These are phyloP conservation scores for Hyphodiscus sp. DNA, from an alignment of 2,329 filamentous ascomycete genomes.

Conservation along the genomic window DNA sequence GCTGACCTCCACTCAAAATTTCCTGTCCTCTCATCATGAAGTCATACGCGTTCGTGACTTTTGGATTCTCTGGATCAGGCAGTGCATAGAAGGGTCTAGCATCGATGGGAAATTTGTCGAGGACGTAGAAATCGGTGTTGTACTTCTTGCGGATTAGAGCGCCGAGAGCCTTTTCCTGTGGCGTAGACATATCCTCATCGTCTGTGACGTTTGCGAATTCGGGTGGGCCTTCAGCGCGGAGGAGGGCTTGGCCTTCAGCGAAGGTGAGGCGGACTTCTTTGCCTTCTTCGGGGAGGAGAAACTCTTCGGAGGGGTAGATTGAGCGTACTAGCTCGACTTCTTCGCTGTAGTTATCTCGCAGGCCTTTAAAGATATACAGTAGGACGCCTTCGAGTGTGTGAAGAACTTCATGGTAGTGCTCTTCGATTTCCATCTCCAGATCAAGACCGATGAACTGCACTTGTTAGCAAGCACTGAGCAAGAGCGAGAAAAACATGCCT, in stretches of 20 bases:
- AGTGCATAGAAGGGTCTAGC: slow-evolving; percentile 92
- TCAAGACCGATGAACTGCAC: slow-evolving; percentile 73
- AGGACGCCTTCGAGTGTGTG: slow-evolving; percentile 67
- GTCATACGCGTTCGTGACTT: slow-evolving; percentile 65
- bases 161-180: slow-evolving; percentile 84
- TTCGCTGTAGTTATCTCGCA: slow-evolving; percentile 53
- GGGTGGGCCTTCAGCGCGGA: slow-evolving; percentile 64
- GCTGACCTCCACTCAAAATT: slow-evolving; percentile 85
- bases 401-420: slow-evolving; percentile 70
- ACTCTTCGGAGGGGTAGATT: slow-evolving; percentile 70
- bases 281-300: slow-evolving; percentile 67
- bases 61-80: slow-evolving; percentile 60
- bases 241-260: slow-evolving; percentile 68
- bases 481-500: slow-evolving; percentile 36
- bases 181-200: slow-evolving; percentile 73
- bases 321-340: slow-evolving; percentile 67
- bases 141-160: slow-evolving; percentile 81
- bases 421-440: slow-evolving; percentile 82
- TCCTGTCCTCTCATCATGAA: slow-evolving; percentile 92
- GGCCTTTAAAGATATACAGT: slow-evolving; percentile 71
- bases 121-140: slow-evolving; percentile 90
- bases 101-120: slow-evolving; percentile 90
- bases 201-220: slow-evolving; percentile 64
- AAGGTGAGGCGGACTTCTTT: slow-evolving; percentile 74
- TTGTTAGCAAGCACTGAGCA: slow-evolving; percentile 6